phyloP scores from a whole-genome alignment of 805 yeast genomes.

The Candida nemodendra region DNA sequence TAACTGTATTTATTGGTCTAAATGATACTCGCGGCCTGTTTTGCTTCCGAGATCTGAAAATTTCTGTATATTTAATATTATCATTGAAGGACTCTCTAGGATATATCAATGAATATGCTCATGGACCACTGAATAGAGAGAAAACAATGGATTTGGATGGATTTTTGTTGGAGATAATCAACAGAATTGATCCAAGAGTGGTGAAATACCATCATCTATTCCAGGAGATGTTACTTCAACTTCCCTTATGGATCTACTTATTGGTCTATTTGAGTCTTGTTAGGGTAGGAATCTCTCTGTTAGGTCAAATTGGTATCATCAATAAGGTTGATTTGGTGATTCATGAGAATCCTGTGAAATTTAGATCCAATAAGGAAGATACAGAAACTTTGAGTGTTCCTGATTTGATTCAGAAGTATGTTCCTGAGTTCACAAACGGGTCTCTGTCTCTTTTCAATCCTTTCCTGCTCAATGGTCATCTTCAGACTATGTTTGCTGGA shows the following conservation, averaged over 20 bases:
- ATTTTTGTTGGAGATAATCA: slow-evolving; percentile 3
- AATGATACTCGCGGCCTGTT: no score
- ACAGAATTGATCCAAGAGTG: slow-evolving; percentile 8
- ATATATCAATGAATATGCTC: no score
- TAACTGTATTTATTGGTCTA: no score
- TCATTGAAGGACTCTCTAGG: no score
- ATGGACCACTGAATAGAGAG: no score
- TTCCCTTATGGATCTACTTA: slow-evolving; percentile 16
- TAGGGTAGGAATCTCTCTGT: background rate
- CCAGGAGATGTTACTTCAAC: slow-evolving; percentile 8
- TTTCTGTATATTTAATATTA: no score
- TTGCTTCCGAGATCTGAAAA: no score
- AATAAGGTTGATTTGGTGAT: slow-evolving; percentile 10
- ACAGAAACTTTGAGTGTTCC: slow-evolving; percentile 13
- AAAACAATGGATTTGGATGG: no score
- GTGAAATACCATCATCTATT: slow-evolving; percentile 12
- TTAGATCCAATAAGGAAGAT: slow-evolving; percentile 2
- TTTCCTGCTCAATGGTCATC: slow-evolving; percentile 62
- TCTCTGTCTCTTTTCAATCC: slow-evolving; percentile 61
- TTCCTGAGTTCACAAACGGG: slow-evolving; percentile 46
- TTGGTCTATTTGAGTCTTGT: slow-evolving; percentile 2
- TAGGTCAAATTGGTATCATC: slow-evolving; percentile 9
- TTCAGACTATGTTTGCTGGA: slow-evolving; percentile 75
- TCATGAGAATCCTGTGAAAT: slow-evolving; percentile 12
- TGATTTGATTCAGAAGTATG: slow-evolving; percentile 20